Evolutionary conservation across 2,329 filamentous ascomycete genomes (phyloP).

Genomic region (Xylariomycetidae sp.): DNA sequence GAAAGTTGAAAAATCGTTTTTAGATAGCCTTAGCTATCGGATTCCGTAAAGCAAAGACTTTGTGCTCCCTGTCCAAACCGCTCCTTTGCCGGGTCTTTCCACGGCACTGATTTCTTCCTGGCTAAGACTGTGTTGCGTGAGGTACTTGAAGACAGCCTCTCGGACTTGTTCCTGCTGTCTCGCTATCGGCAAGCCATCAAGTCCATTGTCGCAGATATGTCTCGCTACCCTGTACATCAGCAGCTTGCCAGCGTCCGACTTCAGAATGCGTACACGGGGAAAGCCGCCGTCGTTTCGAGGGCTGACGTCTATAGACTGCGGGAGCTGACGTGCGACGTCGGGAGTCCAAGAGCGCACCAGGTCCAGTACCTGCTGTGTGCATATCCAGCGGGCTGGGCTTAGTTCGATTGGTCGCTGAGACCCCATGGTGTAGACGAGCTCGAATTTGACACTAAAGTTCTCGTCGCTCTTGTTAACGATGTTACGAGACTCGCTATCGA

Average conservation of each 20-base stretch:
- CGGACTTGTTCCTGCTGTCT: background rate
- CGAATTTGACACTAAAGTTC: constrained; percentile 54
- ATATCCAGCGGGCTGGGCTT: constrained; percentile 49
- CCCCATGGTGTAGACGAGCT: constrained; percentile 60
- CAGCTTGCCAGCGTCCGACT: background rate
- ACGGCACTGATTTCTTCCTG: background rate
- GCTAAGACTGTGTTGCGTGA: background rate
- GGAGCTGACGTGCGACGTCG: constrained; percentile 24
- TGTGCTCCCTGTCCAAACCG: background rate
- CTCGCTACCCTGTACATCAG: background rate
- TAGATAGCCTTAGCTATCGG: too few species aligned
- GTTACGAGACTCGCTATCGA: constrained; percentile 43
- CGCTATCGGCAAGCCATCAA: background rate
- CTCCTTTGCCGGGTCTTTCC: too few species aligned
- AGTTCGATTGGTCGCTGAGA: constrained; percentile 44
- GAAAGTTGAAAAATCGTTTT: too few species aligned
- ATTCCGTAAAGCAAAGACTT: too few species aligned
- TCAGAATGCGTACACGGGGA: constrained; percentile 22
- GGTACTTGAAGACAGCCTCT: background rate
- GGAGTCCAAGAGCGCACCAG: constrained; percentile 31
- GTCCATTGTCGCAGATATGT: background rate
- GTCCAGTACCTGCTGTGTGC: constrained; percentile 48
- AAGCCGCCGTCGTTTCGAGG: constrained; percentile 30
- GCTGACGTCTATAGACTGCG: constrained; percentile 39
- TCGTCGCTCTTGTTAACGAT: constrained; percentile 63